Conservation (phyloP, 805 yeast genomes). For the Isabelozyma gotoi region DNA sequence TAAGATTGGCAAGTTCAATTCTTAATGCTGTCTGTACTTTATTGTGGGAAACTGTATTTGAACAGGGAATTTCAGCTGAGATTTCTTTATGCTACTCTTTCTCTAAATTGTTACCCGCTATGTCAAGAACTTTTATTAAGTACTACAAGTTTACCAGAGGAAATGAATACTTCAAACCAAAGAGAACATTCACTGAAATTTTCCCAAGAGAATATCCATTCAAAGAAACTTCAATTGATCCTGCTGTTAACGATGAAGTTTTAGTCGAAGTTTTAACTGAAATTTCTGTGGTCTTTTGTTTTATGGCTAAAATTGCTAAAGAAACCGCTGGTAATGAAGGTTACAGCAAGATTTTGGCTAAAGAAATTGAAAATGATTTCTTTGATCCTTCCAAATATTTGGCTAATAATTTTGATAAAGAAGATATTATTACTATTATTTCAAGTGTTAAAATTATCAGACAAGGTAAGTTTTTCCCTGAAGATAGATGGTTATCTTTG, state of each 20-base stretch:
- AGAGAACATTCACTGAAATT: conserved; percentile 62
- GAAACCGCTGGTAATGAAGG: conserved; percentile 43
- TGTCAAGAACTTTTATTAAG: conserved; percentile 51
- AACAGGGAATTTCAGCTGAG: conserved; percentile 25
- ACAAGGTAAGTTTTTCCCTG: conserved; percentile 61
- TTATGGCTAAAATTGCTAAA: conserved; percentile 51
- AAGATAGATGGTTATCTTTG: conserved; percentile 71
- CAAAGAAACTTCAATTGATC: conserved; percentile 63
- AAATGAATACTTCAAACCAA: conserved; percentile 51
- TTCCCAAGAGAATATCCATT: conserved; percentile 74
- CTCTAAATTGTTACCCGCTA: conserved; percentile 53
- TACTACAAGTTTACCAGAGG: conserved; percentile 50
- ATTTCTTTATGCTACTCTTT: conserved; percentile 46
- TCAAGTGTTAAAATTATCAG: conserved; percentile 52
- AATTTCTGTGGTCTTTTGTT: conserved; percentile 59
- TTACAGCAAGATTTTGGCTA: conserved; percentile 36
- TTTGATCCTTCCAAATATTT: conserved; percentile 44
- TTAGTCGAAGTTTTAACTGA: conserved; percentile 75
- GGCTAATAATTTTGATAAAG: conserved; percentile 42
- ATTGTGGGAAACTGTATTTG: conserved; percentile 33
- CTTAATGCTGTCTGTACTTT: conserved; percentile 49
- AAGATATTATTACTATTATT: conserved; percentile 42
- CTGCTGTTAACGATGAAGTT: conserved; percentile 65
- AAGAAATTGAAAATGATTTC: conserved; percentile 29
- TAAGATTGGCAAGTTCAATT: conserved; percentile 63